A percentile compares a stretch with the other conserved stretches of the same genome.
Evolutionary conservation across 2,329 filamentous ascomycete genomes (phyloP).

Genomic region (Fusarium sp.): DNA sequence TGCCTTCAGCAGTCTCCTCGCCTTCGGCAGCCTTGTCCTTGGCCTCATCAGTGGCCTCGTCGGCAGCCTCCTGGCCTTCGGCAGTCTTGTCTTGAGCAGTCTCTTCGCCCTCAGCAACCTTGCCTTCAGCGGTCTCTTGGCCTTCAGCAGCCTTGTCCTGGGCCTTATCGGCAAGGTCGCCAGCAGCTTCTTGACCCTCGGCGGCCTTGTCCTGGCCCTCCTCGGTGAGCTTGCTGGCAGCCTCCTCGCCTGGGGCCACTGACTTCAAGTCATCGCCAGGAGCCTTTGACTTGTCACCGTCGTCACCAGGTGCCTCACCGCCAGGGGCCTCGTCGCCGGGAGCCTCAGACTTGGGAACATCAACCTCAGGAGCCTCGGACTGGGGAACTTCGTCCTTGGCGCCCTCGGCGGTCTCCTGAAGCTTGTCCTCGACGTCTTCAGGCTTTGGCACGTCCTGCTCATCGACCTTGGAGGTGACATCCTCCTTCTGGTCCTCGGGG

Average conservation of each 20-base stretch:
- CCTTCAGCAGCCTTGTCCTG: constrained; percentile 19
- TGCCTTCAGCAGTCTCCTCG: constrained; percentile 1
- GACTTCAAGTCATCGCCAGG: constrained; percentile 53
- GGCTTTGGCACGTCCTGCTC: constrained; percentile 32
- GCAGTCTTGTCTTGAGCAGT: constrained; percentile 10
- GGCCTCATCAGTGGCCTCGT: constrained; percentile 45
- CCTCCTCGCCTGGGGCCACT: constrained; percentile 51
- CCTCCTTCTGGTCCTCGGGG: constrained; percentile 30
- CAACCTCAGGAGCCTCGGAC: constrained; percentile 17
- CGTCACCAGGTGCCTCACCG: constrained; percentile 10
- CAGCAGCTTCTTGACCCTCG: constrained; percentile 13
- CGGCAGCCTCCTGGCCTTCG: constrained; percentile 9
- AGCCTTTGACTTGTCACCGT: constrained; percentile 32
- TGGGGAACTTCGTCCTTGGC: constrained; percentile 27
- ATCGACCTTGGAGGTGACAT: constrained; percentile 28
- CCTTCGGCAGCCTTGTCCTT: constrained; percentile 10
- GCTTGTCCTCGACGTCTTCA: constrained; percentile 22
- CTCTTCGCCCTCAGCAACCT: constrained; percentile 11
- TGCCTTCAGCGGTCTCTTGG: constrained; percentile 20
- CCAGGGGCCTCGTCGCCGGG: constrained; percentile 1
- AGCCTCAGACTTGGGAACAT: constrained; percentile 8
- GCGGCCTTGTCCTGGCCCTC: constrained; percentile 35
- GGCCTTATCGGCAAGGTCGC: constrained; percentile 43
- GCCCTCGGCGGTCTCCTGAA: constrained; percentile 29
- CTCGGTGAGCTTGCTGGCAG: constrained; percentile 43